Conservation (phyloP, 495 filamentous ascomycete species). For the Patellaria atrata region DNA sequence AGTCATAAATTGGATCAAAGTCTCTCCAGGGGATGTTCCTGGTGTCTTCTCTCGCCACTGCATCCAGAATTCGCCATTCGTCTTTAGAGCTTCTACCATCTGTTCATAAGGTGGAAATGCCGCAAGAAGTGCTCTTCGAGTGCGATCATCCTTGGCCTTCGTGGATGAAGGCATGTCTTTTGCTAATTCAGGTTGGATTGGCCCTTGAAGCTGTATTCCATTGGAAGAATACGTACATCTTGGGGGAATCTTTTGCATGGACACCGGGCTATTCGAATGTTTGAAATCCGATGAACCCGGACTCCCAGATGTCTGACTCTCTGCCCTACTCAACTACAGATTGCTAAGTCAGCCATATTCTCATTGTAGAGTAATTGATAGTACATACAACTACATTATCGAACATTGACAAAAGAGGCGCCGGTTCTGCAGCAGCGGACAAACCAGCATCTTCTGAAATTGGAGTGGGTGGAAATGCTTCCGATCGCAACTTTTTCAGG, state of each 20-base stretch:
- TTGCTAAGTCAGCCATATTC: no score
- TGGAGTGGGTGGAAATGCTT: conserved; percentile 11
- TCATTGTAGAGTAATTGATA: no score
- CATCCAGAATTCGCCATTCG: conserved; percentile 20
- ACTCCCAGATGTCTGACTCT: no score
- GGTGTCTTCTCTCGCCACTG: conserved; percentile 18
- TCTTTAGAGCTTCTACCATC: conserved; percentile 9
- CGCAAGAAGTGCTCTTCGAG: conserved; percentile 11
- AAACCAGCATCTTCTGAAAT: conserved; percentile 15
- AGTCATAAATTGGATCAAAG: conserved; percentile 12
- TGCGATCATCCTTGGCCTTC: conserved; percentile 11
- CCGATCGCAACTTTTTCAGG: no score
- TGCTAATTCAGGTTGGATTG: no score
- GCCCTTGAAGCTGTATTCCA: no score
- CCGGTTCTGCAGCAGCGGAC: conserved; percentile 4
- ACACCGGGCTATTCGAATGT: no score
- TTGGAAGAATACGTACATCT: no score
- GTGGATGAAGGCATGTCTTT: background rate
- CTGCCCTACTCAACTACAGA: no score
- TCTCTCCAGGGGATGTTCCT: conserved; percentile 11
- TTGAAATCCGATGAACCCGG: no score
- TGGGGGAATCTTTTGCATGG: no score
- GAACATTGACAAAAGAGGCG: conserved; percentile 18
- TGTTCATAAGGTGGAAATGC: conserved; percentile 16
- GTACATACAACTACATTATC: conserved; percentile 20